phyloP scores from a whole-genome alignment of 495 filamentous ascomycete species.

The Annulohypoxylon nitens region DNA sequence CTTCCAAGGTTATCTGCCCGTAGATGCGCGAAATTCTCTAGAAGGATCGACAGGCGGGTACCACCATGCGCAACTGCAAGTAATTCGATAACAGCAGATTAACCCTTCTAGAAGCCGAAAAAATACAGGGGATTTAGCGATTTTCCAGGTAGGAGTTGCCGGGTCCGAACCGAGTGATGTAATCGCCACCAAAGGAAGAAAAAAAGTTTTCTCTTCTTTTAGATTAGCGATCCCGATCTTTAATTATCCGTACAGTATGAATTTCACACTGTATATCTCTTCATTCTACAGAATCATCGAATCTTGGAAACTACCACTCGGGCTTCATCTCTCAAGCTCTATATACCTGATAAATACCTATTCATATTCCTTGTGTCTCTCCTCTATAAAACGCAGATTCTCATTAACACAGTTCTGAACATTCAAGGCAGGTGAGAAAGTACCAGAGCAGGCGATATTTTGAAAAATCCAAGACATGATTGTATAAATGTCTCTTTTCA shows the following conservation, averaged over 20 bases:
- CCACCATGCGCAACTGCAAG: slow-evolving; percentile 26
- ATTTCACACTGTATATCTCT: slow-evolving; percentile 7
- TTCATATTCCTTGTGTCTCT: too few relatives aligned
- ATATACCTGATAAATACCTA: too few relatives aligned
- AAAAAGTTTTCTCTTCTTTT: slow-evolving; percentile 23
- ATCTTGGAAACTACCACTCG: too few relatives aligned
- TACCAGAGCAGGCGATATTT: too few relatives aligned
- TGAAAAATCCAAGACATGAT: too few relatives aligned
- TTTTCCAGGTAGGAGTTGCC: slow-evolving; percentile 3
- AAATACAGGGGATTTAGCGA: neutral
- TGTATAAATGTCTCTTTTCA: too few relatives aligned
- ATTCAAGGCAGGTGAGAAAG: too few relatives aligned
- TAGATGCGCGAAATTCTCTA: slow-evolving; percentile 18
- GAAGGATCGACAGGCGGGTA: slow-evolving; percentile 17
- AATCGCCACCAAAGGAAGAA: slow-evolving; percentile 36
- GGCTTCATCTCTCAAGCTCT: too few relatives aligned
- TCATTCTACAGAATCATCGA: neutral
- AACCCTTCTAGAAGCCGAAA: slow-evolving; percentile 9
- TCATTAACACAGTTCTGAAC: too few relatives aligned
- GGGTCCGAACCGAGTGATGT: slow-evolving; percentile 32
- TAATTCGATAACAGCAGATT: slow-evolving; percentile 18
- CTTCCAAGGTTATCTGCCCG: slow-evolving; percentile 7
- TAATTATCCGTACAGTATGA: slow-evolving; percentile 36
- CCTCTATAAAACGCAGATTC: too few relatives aligned
- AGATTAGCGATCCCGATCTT: neutral